A percentile compares a stretch with the other conserved stretches of the same genome.
These are phyloP conservation scores for Plantago rigida DNA, from an alignment of 305 asterid species.

Conservation along the genomic window DNA sequence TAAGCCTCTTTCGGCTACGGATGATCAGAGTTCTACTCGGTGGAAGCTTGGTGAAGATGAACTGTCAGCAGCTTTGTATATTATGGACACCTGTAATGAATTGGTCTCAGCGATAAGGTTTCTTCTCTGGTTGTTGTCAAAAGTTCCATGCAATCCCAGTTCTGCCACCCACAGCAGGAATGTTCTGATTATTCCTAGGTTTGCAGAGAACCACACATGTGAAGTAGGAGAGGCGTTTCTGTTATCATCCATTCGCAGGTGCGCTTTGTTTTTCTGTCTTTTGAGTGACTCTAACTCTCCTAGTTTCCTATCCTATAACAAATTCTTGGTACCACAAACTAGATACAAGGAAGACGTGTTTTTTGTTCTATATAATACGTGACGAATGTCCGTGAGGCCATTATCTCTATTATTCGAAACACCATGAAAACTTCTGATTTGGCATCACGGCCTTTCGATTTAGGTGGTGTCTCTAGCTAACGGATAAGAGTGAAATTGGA, in stretches of 20 bases:
- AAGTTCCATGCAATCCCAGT: conserved; percentile 53
- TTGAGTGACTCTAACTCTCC: conserved; percentile 14
- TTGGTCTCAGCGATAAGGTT: conserved; percentile 63
- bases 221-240: conserved; percentile 84
- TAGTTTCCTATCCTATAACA: too few relatives aligned
- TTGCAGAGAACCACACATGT: conserved; percentile 51
- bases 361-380: too few relatives aligned
- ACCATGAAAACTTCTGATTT: too few relatives aligned
- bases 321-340: too few relatives aligned
- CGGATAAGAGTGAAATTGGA: too few relatives aligned
- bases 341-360: too few relatives aligned
- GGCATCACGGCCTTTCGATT: too few relatives aligned
- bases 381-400: too few relatives aligned
- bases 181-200: conserved; percentile 50
- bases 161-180: conserved; percentile 57
- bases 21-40: conserved; percentile 47
- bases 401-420: too few relatives aligned
- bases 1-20: conserved; percentile 49
- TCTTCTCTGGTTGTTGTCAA: conserved; percentile 87
- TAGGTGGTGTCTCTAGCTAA: too few relatives aligned
- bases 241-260: conserved; percentile 79
- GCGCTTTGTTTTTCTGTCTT: conserved; percentile 17
- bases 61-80: conserved; percentile 57
- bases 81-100: conserved; percentile 81
- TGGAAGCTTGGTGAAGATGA: conserved; percentile 97